Evolutionary conservation across 495 filamentous ascomycete genomes (phyloP), one percentile per base, ranked within the genome.

Genomic region (Ramalina intermedia): DNA sequence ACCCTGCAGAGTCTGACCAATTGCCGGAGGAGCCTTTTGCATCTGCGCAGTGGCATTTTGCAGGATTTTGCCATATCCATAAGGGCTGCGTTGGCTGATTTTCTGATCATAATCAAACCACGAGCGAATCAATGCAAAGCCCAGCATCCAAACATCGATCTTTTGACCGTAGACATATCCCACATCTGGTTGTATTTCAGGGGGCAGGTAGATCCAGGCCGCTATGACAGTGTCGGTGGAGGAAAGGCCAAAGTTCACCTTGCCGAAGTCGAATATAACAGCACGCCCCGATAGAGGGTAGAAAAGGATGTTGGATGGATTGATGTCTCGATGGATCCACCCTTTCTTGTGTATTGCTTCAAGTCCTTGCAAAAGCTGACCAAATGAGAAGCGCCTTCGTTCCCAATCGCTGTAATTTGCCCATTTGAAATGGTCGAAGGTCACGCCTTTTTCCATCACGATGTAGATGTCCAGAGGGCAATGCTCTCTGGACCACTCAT

Each of bases 81-180:
- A 4, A 4, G 3, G 26, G 4, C 4, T 27, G 26, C 26, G 26
- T 27, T 27, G 26, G 26, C 26, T 27, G 26, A 27, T 27, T 4
- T 27, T 27, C 8, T 27, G 26, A 27, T 27, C 26, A 27, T 27
- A 27, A 27, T 8, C 8, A 40, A 40, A 51, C 49, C 49, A 51
- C 29, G 18, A 23, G 11, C 26, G 27, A 6, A 38, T 7, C 20
- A 51, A 24, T 2, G 42, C 41, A 6, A 45, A 8, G n/a, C 27
- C 49, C 9, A 51, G 42, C 49, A 51, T 51, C 49, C 49, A 51
- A 13, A 51, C 38, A n/a, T 51, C 49, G n/a, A 46, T 26, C 23
- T 33, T 27, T 29, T 51, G 41, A 16, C 27, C 35, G 35, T 45
- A 51, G 8, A 17, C 3, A 16, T 37, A 24, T 3, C 16, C 37